Percentiles rank a stretch among this genome's conserved stretches.
Evolutionary conservation across 352 stramenopile genomes (phyloP).

Genomic region (Hyphochytrium catenoides): DNA sequence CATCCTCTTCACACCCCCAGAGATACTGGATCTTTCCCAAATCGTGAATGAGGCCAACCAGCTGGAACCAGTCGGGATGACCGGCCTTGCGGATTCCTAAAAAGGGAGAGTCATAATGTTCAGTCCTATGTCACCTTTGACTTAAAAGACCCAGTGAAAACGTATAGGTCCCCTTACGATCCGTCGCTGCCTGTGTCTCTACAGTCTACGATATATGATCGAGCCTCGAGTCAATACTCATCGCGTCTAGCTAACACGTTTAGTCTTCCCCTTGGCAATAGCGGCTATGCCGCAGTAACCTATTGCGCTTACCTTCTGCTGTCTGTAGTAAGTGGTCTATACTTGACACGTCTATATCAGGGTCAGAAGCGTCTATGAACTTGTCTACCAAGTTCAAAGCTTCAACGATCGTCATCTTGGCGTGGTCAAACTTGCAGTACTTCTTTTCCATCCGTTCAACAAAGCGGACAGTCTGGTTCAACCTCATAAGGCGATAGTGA

Average conservation of each 20-base stretch:
- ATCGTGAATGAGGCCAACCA: conserved; percentile 72
- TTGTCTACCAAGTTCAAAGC: conserved; percentile 59
- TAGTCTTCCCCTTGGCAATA: too few relatives aligned
- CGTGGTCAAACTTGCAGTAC: conserved; percentile 36
- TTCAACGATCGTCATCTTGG: conserved; percentile 71
- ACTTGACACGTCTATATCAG: conserved; percentile 66
- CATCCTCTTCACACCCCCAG: conserved; percentile 50
- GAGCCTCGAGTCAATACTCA: too few relatives aligned
- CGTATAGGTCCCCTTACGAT: too few relatives aligned
- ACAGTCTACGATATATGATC: too few relatives aligned
- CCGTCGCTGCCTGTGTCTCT: too few relatives aligned
- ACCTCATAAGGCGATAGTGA: conserved; percentile 48
- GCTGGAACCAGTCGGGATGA: conserved; percentile 74
- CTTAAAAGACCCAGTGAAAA: too few relatives aligned
- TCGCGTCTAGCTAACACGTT: too few relatives aligned
- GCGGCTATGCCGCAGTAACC: too few relatives aligned
- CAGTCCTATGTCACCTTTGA: too few relatives aligned
- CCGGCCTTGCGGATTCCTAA: conserved; percentile 57
- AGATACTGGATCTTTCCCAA: conserved; percentile 87
- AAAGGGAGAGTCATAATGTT: too few relatives aligned
- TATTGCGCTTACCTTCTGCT: too few relatives aligned
- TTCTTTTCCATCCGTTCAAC: conserved; percentile 36
- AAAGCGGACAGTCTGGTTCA: conserved; percentile 37
- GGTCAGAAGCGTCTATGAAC: conserved; percentile 78
- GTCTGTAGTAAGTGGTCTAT: conserved; percentile 80